Conservation (phyloP, 73 alveolate genomes). For the Paramecium primaurelia region DNA sequence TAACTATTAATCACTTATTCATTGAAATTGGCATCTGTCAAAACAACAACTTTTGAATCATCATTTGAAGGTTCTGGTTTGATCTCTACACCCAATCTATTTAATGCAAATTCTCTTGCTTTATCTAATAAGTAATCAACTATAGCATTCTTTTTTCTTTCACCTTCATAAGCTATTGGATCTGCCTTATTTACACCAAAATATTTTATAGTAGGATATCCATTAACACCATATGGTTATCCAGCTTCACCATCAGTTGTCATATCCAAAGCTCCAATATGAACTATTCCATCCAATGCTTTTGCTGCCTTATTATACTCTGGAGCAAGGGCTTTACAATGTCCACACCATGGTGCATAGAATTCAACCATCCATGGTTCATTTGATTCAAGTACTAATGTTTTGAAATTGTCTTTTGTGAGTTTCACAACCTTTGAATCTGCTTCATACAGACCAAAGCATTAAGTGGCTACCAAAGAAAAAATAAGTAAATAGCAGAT, state of each 20-base stretch:
- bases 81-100: slow-evolving; percentile 63
- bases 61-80: slow-evolving; percentile 48
- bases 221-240: slow-evolving; percentile 73
- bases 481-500: not conserved
- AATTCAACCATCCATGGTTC: slow-evolving; percentile 85
- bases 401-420: slow-evolving; percentile 83
- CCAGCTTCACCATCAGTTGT: slow-evolving; percentile 68
- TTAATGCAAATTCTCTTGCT: slow-evolving; percentile 69
- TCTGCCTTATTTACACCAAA: slow-evolving; percentile 75
- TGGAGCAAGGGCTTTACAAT: slow-evolving; percentile 89
- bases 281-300: slow-evolving; percentile 86
- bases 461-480: not conserved
- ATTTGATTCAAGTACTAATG: slow-evolving; percentile 70
- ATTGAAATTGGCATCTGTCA: slow-evolving; percentile 75
- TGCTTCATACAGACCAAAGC: slow-evolving; percentile 18
- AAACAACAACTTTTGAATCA: slow-evolving; percentile 72
- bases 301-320: slow-evolving; percentile 93
- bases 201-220: slow-evolving; percentile 89
- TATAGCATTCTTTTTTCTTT: slow-evolving; percentile 78
- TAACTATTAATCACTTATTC: slow-evolving; percentile 63
- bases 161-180: slow-evolving; percentile 73
- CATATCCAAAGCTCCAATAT: slow-evolving; percentile 92
- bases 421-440: slow-evolving; percentile 82
- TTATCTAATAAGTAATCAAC: slow-evolving; percentile 72
- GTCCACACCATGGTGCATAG: slow-evolving; percentile 97